Evolutionary conservation across 2,329 filamentous ascomycete species (phyloP), one percentile per base, ranked within the genome.

Genomic region (Alternaria burnsii): DNA sequence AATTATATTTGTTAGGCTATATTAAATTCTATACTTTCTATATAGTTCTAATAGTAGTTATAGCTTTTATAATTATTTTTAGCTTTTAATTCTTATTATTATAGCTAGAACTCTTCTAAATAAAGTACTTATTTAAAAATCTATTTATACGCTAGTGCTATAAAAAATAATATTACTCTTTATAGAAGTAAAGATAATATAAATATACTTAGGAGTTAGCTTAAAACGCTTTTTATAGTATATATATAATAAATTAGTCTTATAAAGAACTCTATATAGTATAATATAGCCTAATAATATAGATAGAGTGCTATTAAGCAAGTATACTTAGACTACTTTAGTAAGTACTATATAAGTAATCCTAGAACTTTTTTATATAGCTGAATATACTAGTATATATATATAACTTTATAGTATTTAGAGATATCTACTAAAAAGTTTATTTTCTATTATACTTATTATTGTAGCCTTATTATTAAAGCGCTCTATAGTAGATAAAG

Each of bases 71-170:
- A 32, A 72, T 60, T 44, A 65, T 71, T 12, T 55, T 44, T 34
- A 34, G 53, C 52, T 62, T 50, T 54, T 46, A 73, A 59, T 69
- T 66, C 47, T 71, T 32, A 10, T 42, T 14, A 14, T 36, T 51
- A 18, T 43, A 30, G 22, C 48, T 48, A 18, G 38, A 59, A 26
- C 69, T 66, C 51, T 62, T 62, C 51, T 65, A 24, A 47, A 62
- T 43, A 36, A 52, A 67, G 58, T 59, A 63, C 59, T 67, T 34
- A 55, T 65, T 53, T 24, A 51, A 59, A 55, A 65, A 63, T 44
- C 58, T 60, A 8, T 63, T n/a, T 7, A 38, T 53, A 16, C 36
- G 43, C 16, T 50, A 42, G 11, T 12, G 9, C 48, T 12, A 65
- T 14, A 14, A 3, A 16, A 36, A 36, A 16, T 16, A 14, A 14